phyloP scores from a whole-genome alignment of 148 eudicot species.

The Nepenthes mirabilis region DNA sequence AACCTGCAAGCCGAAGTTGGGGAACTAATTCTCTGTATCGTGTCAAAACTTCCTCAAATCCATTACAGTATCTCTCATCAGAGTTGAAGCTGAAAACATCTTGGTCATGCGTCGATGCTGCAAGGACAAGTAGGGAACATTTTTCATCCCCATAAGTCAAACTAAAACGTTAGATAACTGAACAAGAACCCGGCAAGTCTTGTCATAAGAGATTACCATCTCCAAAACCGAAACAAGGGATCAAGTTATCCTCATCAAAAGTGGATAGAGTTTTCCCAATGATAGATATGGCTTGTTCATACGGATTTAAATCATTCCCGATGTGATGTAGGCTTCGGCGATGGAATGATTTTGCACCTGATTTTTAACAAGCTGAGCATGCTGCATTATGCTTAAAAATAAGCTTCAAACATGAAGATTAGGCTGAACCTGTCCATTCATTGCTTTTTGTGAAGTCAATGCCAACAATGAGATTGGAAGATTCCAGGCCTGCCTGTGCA shows the following conservation, averaged over 20 bases:
- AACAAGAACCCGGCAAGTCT: neutral
- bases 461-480: slow-evolving; percentile 91
- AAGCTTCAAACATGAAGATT: neutral
- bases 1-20: slow-evolving; percentile 74
- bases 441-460: slow-evolving; percentile 97
- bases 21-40: slow-evolving; percentile 76
- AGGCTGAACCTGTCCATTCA: slow-evolving; percentile 81
- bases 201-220: slow-evolving; percentile 48
- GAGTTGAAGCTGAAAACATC: slow-evolving; percentile 78
- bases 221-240: slow-evolving; percentile 96
- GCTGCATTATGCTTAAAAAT: neutral
- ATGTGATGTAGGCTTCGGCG: slow-evolving; percentile 76
- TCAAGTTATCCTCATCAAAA: slow-evolving; percentile 91
- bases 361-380: slow-evolving; percentile 1
- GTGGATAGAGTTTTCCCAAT: slow-evolving; percentile 81
- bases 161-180: neutral
- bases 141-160: neutral
- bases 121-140: neutral
- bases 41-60: slow-evolving; percentile 79
- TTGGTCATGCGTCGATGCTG: slow-evolving; percentile 93
- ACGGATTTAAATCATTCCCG: slow-evolving; percentile 56
- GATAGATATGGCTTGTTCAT: slow-evolving; percentile 83
- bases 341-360: slow-evolving; percentile 66
- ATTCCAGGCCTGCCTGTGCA: slow-evolving; percentile 83
- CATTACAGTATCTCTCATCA: slow-evolving; percentile 65